Percentiles rank a stretch among this genome's conserved stretches.
phyloP scores from a whole-genome alignment of 164 flowering plant genomes.

The Sedum album region DNA sequence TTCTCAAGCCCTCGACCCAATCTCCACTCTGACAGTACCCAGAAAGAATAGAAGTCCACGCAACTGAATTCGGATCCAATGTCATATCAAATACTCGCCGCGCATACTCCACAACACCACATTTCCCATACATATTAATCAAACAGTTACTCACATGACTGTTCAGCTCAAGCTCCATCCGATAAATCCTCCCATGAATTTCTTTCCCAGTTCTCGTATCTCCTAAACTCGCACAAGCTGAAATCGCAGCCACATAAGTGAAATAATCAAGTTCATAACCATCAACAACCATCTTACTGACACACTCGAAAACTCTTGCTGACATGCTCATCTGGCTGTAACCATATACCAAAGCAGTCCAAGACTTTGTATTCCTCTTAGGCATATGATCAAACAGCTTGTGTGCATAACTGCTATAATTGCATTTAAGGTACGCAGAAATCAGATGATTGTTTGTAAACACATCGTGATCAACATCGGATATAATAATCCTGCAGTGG shows the following conservation, averaged over 20 bases:
- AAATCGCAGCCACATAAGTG: slow-evolving; percentile 25
- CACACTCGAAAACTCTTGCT: slow-evolving; percentile 15
- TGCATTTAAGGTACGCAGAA: slow-evolving; percentile 8
- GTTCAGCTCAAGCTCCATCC: slow-evolving; percentile 18
- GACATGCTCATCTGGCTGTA: slow-evolving; percentile 24
- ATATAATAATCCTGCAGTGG: slow-evolving; percentile 25
- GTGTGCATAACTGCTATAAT: background rate
- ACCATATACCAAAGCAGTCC: slow-evolving; percentile 30
- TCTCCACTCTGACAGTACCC: slow-evolving; percentile 27
- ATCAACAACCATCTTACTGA: slow-evolving; percentile 24
- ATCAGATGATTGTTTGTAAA: slow-evolving; percentile 30
- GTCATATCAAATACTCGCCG: slow-evolving; percentile 26
- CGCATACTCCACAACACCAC: slow-evolving; percentile 22
- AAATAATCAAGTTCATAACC: slow-evolving; percentile 27
- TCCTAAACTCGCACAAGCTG: slow-evolving; percentile 21
- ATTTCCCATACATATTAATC: slow-evolving; percentile 40
- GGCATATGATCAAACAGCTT: slow-evolving; percentile 31
- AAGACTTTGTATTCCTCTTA: slow-evolving; percentile 23
- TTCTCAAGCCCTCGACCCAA: slow-evolving; percentile 22
- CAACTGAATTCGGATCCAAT: slow-evolving; percentile 20
- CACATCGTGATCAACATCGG: slow-evolving; percentile 25
- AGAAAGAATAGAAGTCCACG: slow-evolving; percentile 31
- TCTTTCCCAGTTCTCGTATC: slow-evolving; percentile 30
- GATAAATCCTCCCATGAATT: slow-evolving; percentile 32
- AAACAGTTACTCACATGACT: slow-evolving; percentile 27